A percentile compares a stretch with the other conserved stretches of the same genome.
Conservation (phyloP, 208 protist species). For the Balamuthia mandrillaris region DNA sequence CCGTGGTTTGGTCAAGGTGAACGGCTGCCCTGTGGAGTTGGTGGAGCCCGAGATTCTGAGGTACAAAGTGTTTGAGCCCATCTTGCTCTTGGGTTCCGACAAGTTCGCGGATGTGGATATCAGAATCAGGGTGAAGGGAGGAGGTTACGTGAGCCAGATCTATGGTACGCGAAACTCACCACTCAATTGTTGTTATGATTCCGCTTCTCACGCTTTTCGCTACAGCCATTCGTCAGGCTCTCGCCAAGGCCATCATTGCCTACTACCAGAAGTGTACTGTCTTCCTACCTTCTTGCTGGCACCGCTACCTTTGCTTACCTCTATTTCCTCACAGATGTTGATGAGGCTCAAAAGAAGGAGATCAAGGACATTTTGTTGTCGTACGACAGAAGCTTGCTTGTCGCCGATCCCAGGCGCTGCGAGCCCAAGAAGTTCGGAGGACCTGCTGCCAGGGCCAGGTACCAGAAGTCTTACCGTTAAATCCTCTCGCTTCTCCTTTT, state of each 20-base stretch:
- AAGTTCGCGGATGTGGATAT: conserved; percentile 94
- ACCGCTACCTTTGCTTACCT: not conserved
- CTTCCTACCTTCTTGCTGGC: not conserved
- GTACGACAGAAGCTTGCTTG: conserved; percentile 98
- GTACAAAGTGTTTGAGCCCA: conserved; percentile 93
- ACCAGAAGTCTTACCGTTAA: conserved; percentile 99
- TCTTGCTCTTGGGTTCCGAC: conserved; percentile 92
- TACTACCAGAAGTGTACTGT: conserved; percentile 99
- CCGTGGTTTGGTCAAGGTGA: conserved; percentile 97
- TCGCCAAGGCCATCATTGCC: conserved; percentile 97
- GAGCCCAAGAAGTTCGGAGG: conserved; percentile 99
- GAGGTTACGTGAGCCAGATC: conserved; percentile 96
- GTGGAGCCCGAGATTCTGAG: conserved; percentile 95
- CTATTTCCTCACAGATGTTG: conserved; percentile 71
- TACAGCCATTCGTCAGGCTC: conserved; percentile 96
- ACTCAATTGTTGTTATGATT: not conserved
- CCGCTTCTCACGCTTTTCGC: too few relatives aligned
- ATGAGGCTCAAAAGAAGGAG: conserved; percentile 91
- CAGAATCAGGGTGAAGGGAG: conserved; percentile 96
- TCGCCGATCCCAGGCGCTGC: conserved; percentile 98
- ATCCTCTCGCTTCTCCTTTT: not conserved
- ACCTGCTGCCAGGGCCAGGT: conserved; percentile 96
- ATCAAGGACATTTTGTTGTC: conserved; percentile 94
- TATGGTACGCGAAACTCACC: conserved; percentile 81
- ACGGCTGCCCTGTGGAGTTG: conserved; percentile 94